Conservation (phyloP, 768 basidiomycete species). For the Chalciporus piperatus region DNA sequence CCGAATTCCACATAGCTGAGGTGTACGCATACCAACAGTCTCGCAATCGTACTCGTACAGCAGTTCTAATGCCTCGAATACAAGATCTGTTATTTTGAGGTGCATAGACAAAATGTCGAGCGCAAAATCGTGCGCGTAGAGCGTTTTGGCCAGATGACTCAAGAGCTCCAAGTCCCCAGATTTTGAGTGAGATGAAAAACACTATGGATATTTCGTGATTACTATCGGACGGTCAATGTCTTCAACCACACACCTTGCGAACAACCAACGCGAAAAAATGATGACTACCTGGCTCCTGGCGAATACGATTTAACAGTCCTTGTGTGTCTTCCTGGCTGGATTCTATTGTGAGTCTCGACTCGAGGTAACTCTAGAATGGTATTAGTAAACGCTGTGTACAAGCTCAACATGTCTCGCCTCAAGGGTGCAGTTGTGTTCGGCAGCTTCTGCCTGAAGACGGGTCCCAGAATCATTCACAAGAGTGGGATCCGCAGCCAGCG, state of each 20-base stretch:
- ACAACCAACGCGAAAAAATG: conserved; percentile 53
- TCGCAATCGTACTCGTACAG: conserved; percentile 77
- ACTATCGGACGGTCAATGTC: background rate
- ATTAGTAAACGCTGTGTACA: conserved; percentile 1
- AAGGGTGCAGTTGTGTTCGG: conserved; percentile 57
- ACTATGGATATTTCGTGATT: conserved; percentile 38
- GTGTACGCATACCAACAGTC: conserved; percentile 59
- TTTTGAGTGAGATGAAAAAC: conserved; percentile 50
- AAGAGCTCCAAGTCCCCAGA: conserved; percentile 65
- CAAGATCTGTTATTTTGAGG: conserved; percentile 57
- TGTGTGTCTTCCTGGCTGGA: conserved; percentile 36
- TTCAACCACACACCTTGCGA: conserved; percentile 46
- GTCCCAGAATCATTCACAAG: conserved; percentile 47
- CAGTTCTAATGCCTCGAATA: conserved; percentile 58
- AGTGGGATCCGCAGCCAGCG: conserved; percentile 48
- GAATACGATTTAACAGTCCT: conserved; percentile 39
- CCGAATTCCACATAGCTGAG: background rate
- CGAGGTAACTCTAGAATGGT: conserved; percentile 40
- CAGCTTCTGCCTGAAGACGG: conserved; percentile 55
- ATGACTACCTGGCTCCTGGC: conserved; percentile 57
- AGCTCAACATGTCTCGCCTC: conserved; percentile 39
- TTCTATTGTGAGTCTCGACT: conserved; percentile 57
- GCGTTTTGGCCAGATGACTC: conserved; percentile 64
- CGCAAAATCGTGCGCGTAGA: conserved; percentile 55
- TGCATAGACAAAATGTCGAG: conserved; percentile 73